phyloP scores from a whole-genome alignment of 306 rosid genomes.

The Lithocarpus polystachyus region DNA sequence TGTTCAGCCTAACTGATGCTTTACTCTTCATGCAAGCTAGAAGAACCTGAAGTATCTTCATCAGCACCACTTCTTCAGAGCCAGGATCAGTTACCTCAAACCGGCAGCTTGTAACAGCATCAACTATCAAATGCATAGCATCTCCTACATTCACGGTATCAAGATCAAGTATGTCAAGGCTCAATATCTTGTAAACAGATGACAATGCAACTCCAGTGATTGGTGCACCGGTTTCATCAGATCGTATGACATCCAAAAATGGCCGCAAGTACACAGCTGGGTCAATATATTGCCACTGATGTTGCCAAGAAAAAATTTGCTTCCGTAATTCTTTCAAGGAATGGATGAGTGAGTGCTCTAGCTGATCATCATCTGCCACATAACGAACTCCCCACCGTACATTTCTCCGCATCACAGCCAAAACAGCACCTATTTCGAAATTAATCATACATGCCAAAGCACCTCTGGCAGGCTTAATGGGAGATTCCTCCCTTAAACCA shows the following conservation, averaged over 20 bases:
- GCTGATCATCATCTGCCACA: slow-evolving; percentile 91
- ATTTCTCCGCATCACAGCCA: slow-evolving; percentile 96
- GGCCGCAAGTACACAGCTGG: slow-evolving; percentile 89
- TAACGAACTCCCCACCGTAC: slow-evolving; percentile 92
- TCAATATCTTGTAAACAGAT: slow-evolving; percentile 88
- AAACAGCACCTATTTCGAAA: slow-evolving; percentile 92
- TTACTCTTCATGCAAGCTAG: slow-evolving; percentile 95
- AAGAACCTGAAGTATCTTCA: slow-evolving; percentile 96
- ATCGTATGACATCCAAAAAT: slow-evolving; percentile 89
- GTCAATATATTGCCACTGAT: slow-evolving; percentile 83
- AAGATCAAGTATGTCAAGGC: slow-evolving; percentile 84
- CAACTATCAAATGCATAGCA: slow-evolving; percentile 92
- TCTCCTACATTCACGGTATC: slow-evolving; percentile 76
- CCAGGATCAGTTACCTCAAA: slow-evolving; percentile 94
- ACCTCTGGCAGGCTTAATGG: slow-evolving; percentile 47
- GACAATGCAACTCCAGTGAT: slow-evolving; percentile 94
- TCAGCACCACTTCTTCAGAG: slow-evolving; percentile 87
- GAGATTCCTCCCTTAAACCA: slow-evolving; percentile 79
- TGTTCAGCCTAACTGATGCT: slow-evolving; percentile 84
- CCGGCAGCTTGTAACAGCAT: slow-evolving; percentile 95
- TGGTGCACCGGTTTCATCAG: slow-evolving; percentile 95
- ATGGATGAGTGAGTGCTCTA: slow-evolving; percentile 87
- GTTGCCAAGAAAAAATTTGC: slow-evolving; percentile 85
- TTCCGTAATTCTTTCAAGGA: slow-evolving; percentile 78
- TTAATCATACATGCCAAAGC: slow-evolving; percentile 89